Base-by-base conservation (phyloP, 306 rosid species). In the Pueraria montana region DNA sequence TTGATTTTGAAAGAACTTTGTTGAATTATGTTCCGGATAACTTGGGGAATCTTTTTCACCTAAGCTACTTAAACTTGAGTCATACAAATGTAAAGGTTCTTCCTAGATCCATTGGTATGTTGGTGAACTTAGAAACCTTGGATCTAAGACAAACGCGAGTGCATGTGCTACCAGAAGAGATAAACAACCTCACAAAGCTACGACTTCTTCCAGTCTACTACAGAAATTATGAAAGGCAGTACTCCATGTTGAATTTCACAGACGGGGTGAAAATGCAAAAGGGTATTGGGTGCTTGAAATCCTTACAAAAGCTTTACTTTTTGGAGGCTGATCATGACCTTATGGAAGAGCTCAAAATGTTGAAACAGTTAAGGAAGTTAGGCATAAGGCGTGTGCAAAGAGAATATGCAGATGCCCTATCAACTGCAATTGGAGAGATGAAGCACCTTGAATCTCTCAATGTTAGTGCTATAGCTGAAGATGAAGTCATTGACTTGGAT, bases 401-500 rank as follows among this genome's bases (percentile, higher is more conserved):
- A 56, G 72, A 56, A 56, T 38, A 74, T 8, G 88, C 84, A n/a
- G 64, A 11, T 18, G 83, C 48, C 10, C 1, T 87, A 1, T 23
- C 71, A 2, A 40, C 18, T 8, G 26, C 80, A 42, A 55, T 85
- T 26, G 72, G n/a, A 46, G 79, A 79, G 68, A 85, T 85, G 88
- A 55, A 6, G 0, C 18, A 32, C 27, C 88, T 88, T 64, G 65
- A 63, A 42, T 21, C 64, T 17, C 74, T 85, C 3, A 48, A 27
- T n/a, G 55, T 87, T 6, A 0, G 1, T 24, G 55, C 65, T 12
- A 53, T 62, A 30, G 42, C 50, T 56, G 9, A 50, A 0, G 72
- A 36, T n/a, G 86, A 84, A 74, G 9, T 73, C 20, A 48, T 87
- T 14, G 87, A 72, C 55, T 58, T 84, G 21, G 14, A 87, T 3